Percentiles rank a stretch among this genome's conserved stretches.
phyloP scores from a whole-genome alignment of 2,329 filamentous ascomycete species.

The Colletotrichum tofieldiae region DNA sequence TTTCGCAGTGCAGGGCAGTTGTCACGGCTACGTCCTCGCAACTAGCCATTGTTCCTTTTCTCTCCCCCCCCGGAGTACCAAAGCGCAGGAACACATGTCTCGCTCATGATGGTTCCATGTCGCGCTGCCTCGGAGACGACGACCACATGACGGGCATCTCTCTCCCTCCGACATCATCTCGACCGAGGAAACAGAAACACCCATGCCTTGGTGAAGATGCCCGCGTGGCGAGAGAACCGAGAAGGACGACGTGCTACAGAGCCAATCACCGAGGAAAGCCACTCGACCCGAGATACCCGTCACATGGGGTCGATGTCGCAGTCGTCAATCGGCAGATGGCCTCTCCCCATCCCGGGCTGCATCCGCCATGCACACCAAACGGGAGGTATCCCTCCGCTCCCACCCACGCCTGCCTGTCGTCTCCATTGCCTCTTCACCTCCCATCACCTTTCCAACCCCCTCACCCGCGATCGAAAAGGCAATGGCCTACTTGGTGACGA shows the following conservation, averaged over 20 bases:
- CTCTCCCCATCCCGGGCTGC: not conserved
- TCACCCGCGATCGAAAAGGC: not conserved
- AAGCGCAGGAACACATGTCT: constrained; percentile 1
- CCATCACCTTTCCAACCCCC: not conserved
- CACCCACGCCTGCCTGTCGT: not conserved
- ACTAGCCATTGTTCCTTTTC: not conserved
- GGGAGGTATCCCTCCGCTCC: constrained; percentile 27
- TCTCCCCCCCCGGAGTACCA: not conserved
- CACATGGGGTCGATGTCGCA: constrained; percentile 32
- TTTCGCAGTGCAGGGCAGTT: not conserved
- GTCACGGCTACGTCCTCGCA: not conserved
- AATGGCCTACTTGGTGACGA: not conserved
- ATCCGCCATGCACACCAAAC: constrained; percentile 4
- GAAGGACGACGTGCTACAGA: not conserved
- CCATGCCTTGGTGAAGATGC: not conserved
- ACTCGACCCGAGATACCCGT: constrained; percentile 5
- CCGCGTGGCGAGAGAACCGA: not conserved
- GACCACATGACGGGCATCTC: not conserved
- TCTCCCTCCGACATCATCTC: not conserved
- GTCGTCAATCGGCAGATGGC: constrained; percentile 30
- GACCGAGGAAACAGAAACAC: not conserved
- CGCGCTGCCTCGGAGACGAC: not conserved
- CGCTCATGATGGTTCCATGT: not conserved
- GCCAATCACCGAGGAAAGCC: not conserved
- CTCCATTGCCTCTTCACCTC: not conserved